Conservation (phyloP, 1,139 yeast genomes). For the Yamadazyma membranifaciens region DNA sequence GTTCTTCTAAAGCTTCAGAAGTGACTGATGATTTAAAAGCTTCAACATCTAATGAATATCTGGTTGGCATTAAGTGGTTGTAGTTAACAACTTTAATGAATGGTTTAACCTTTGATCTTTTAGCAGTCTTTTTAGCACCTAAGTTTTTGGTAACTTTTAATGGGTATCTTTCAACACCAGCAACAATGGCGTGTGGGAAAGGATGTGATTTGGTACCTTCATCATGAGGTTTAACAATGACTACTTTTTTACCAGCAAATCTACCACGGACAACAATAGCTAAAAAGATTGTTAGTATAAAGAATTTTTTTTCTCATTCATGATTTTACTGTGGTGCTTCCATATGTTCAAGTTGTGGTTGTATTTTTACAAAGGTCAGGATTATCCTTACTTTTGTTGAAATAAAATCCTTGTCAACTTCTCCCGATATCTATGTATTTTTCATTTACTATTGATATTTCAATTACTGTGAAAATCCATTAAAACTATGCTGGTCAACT, state of each 20-base stretch:
- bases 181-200: slow-evolving; percentile 99
- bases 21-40: slow-evolving; percentile 89
- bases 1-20: slow-evolving; percentile 94
- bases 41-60: slow-evolving; percentile 98
- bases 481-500: too few species aligned
- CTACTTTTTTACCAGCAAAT: slow-evolving; percentile 99
- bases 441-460: too few species aligned
- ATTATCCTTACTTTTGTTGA: too few species aligned
- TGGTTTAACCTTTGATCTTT: slow-evolving; percentile 98
- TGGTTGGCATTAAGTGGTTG: slow-evolving; percentile 99
- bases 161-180: slow-evolving; percentile 99
- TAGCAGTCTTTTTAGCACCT: slow-evolving; percentile 95
- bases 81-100: slow-evolving; percentile 99
- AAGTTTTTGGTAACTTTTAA: slow-evolving; percentile 93
- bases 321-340: background rate
- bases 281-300: slow-evolving; percentile 37
- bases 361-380: too few species aligned
- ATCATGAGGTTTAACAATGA: slow-evolving; percentile 97
- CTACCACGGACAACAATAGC: slow-evolving; percentile 99
- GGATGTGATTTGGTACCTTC: slow-evolving; percentile 99
- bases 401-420: too few species aligned
- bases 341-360: too few species aligned
- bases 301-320: background rate
- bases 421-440: too few species aligned
- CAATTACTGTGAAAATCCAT: too few species aligned